Percentiles rank a stretch among this genome's conserved stretches.
Conservation (phyloP, 352 stramenopile genomes). For the Pythium aristosporum region DNA sequence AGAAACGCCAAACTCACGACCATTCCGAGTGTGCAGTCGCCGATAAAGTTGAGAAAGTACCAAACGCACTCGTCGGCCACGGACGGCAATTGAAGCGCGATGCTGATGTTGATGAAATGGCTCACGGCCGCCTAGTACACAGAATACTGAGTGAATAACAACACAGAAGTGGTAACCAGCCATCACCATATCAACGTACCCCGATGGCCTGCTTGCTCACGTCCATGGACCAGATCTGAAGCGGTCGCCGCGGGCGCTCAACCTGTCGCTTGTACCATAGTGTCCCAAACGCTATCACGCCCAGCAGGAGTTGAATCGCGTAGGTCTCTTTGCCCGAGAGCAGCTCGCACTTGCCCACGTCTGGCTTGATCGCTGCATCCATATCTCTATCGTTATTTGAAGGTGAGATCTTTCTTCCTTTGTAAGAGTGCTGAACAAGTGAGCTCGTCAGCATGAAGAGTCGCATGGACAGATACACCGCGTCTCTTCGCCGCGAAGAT, state of each 20-base stretch:
- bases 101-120: slow-evolving; percentile 74
- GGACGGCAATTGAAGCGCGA: slow-evolving; percentile 66
- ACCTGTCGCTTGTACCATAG: slow-evolving; percentile 87
- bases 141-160: neutral
- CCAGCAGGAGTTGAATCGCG: slow-evolving; percentile 65
- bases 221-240: slow-evolving; percentile 80
- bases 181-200: slow-evolving; percentile 22
- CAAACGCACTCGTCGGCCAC: slow-evolving; percentile 83
- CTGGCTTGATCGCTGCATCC: neutral
- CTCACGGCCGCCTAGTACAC: slow-evolving; percentile 42
- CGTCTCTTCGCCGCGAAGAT: slow-evolving; percentile 10
- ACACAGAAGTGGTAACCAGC: neutral
- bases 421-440: neutral
- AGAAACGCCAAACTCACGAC: slow-evolving; percentile 71
- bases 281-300: slow-evolving; percentile 59
- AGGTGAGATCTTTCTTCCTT: neutral
- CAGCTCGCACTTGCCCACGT: slow-evolving; percentile 40
- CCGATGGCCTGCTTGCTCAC: slow-evolving; percentile 84
- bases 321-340: slow-evolving; percentile 72
- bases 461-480: neutral
- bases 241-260: slow-evolving; percentile 59
- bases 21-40: slow-evolving; percentile 82
- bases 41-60: slow-evolving; percentile 87
- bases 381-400: neutral
- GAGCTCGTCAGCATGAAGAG: neutral